Percentiles rank a stretch among this genome's conserved stretches.
Conservation (phyloP, 2,329 filamentous ascomycete genomes). For the Blastomyces emzantsi region DNA sequence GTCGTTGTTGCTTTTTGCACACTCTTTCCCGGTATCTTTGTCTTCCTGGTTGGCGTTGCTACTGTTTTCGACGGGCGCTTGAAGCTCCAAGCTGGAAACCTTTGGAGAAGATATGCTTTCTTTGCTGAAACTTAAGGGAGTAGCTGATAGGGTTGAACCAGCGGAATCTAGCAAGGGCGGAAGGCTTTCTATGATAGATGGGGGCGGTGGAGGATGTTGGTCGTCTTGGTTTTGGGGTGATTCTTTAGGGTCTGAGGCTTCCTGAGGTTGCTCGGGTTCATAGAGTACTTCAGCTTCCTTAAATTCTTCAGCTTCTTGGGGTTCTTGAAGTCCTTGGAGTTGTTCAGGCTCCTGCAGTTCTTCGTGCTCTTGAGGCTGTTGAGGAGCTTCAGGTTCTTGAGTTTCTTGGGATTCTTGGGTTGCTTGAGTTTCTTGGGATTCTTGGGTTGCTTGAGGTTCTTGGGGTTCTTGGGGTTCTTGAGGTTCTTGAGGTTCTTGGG, state of each 20-base stretch:
- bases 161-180: constrained; percentile 14
- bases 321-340: constrained; percentile 1
- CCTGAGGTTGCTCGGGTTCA: not conserved
- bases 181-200: constrained; percentile 18
- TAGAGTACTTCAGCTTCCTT: not conserved
- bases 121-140: constrained; percentile 11
- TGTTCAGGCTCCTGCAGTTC: not conserved
- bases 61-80: not conserved
- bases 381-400: constrained; percentile 5
- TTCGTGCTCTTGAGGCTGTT: not conserved
- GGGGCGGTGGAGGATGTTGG: not conserved
- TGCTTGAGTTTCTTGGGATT: constrained; percentile 7
- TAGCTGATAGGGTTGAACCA: constrained; percentile 11
- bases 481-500: constrained; percentile 11
- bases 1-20: not conserved
- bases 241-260: not conserved
- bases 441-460: constrained; percentile 13
- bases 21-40: not conserved
- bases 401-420: constrained; percentile 8
- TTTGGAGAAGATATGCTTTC: constrained; percentile 6
- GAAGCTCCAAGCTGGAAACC: not conserved
- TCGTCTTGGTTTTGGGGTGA: not conserved
- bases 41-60: not conserved
- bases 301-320: not conserved
- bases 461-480: constrained; percentile 10